Evolutionary conservation across 441 rosid species (phyloP).

Genomic region (Populus hybrid): DNA sequence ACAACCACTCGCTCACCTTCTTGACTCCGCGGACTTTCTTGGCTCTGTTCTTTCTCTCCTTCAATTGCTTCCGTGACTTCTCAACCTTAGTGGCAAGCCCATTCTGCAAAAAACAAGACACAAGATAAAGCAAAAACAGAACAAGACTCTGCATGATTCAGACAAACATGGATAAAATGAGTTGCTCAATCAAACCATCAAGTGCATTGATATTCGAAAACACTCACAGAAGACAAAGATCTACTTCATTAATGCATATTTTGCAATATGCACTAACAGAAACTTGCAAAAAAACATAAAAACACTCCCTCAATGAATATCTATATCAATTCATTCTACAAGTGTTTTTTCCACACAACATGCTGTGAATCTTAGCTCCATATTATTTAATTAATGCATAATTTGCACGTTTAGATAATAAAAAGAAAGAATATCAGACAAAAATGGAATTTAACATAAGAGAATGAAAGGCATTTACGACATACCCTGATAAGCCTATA

Average conservation of each 20-base stretch:
- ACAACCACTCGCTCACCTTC: conserved; percentile 42
- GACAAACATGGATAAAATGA: neutral
- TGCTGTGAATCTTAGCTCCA: neutral
- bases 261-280: neutral
- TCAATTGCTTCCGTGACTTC: conserved; percentile 83
- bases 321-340: neutral
- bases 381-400: neutral
- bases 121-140: neutral
- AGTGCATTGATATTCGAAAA: neutral
- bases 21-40: conserved; percentile 89
- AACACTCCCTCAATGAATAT: neutral
- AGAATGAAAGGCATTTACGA: neutral
- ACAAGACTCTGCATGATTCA: neutral
- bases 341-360: neutral
- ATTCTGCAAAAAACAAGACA: conserved; percentile 37
- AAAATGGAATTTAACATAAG: neutral
- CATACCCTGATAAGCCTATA: conserved; percentile 92
- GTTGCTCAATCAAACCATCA: neutral
- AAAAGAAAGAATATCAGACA: neutral
- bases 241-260: neutral
- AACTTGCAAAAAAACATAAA: neutral
- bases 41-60: conserved; percentile 85
- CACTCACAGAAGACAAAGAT: neutral
- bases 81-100: conserved; percentile 84
- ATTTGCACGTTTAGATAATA: no score